Evolutionary conservation across 345 rosid genomes (phyloP).

Genomic region (Arabidopsis thaliana): TAIR10.1 NC_003075.7:1490001-1490500

Average conservation of each 20-base stretch:
- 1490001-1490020: slow-evolving; percentile 68
- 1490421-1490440: neutral
- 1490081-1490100: slow-evolving; percentile 49
- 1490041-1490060: slow-evolving; percentile 73
- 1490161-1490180: neutral
- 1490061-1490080: slow-evolving; percentile 69
- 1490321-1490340: neutral
- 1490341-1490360: neutral
- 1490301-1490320: neutral
- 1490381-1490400: neutral
- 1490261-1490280: too few relatives aligned
- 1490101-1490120: neutral
- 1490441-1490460: slow-evolving; percentile 10
- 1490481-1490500: slow-evolving; percentile 9
- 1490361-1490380: slow-evolving; percentile 1
- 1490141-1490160: neutral
- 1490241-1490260: too few relatives aligned
- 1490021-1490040: slow-evolving; percentile 57
- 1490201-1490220: neutral
- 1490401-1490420: neutral
- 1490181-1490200: neutral
- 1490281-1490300: too few relatives aligned
- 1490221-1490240: too few relatives aligned
- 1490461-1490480: neutral
- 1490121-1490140: neutral